phyloP scores from a whole-genome alignment of 495 filamentous ascomycete genomes.

The Aspergillus taichungensis region DNA sequence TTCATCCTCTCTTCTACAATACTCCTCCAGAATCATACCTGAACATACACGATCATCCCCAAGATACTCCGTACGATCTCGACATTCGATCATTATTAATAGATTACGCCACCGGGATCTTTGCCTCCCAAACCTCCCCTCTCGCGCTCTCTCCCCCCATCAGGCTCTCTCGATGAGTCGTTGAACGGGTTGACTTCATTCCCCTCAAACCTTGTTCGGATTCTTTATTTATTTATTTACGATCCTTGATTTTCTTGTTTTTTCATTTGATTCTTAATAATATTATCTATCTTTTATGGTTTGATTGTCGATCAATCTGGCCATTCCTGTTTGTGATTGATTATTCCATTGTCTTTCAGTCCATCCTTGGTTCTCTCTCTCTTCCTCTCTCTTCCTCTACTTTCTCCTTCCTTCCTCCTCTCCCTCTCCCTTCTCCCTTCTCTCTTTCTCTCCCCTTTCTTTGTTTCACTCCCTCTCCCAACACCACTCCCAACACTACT shows the following conservation, averaged over 20 bases:
- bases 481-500: too few relatives aligned
- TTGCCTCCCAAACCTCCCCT: constrained; percentile 8
- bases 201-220: too few relatives aligned
- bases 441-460: constrained; percentile 7
- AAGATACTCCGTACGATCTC: too few relatives aligned
- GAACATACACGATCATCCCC: too few relatives aligned
- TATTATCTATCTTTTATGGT: too few relatives aligned
- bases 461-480: constrained; percentile 1
- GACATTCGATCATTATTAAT: constrained; percentile 15
- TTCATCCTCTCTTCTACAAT: background rate
- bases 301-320: background rate
- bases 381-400: background rate
- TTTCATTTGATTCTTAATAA: too few relatives aligned
- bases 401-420: constrained; percentile 3
- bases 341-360: background rate
- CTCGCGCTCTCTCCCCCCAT: constrained; percentile 3
- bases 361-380: constrained; percentile 1
- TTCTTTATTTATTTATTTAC: too few relatives aligned
- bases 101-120: constrained; percentile 14
- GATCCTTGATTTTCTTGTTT: too few relatives aligned
- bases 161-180: background rate
- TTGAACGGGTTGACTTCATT: too few relatives aligned
- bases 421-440: constrained; percentile 3
- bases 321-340: background rate
- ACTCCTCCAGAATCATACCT: background rate